A percentile compares a stretch with the other conserved stretches of the same genome.
Conservation (phyloP, 345 rosid species). For the Xanthoceras sorbifolium region DNA sequence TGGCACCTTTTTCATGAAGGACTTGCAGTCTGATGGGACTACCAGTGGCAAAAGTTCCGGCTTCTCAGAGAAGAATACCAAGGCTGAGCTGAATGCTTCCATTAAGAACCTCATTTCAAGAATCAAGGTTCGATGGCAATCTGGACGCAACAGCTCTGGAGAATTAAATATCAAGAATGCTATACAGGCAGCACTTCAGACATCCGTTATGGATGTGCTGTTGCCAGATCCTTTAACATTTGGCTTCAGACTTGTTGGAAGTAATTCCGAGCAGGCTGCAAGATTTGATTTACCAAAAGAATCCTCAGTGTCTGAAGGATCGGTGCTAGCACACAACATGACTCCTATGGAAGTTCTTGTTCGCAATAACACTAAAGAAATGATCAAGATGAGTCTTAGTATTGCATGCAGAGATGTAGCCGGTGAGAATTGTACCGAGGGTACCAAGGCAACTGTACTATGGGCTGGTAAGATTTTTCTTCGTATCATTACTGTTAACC, state of each 20-base stretch:
- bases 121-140: constrained; percentile 94
- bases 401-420: constrained; percentile 92
- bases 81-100: constrained; percentile 85
- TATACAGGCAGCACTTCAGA: constrained; percentile 83
- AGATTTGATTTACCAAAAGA: constrained; percentile 28
- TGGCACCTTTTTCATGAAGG: constrained; percentile 76
- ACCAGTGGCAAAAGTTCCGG: constrained; percentile 46
- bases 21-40: constrained; percentile 54
- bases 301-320: constrained; percentile 41
- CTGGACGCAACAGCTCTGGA: constrained; percentile 95
- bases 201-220: constrained; percentile 92
- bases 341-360: constrained; percentile 88
- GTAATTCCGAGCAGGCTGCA: constrained; percentile 22
- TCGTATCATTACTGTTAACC: neutral
- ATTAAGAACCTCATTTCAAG: constrained; percentile 83
- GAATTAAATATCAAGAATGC: constrained; percentile 91
- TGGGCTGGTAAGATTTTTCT: constrained; percentile 73
- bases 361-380: constrained; percentile 87
- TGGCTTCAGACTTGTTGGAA: constrained; percentile 77
- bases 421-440: constrained; percentile 91
- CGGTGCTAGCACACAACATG: constrained; percentile 76
- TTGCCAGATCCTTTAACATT: constrained; percentile 96
- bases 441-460: constrained; percentile 77
- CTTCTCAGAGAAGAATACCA: constrained; percentile 84
- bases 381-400: constrained; percentile 75